phyloP scores from a whole-genome alignment of 495 filamentous ascomycete genomes.

The Penicillium pancosmium region DNA sequence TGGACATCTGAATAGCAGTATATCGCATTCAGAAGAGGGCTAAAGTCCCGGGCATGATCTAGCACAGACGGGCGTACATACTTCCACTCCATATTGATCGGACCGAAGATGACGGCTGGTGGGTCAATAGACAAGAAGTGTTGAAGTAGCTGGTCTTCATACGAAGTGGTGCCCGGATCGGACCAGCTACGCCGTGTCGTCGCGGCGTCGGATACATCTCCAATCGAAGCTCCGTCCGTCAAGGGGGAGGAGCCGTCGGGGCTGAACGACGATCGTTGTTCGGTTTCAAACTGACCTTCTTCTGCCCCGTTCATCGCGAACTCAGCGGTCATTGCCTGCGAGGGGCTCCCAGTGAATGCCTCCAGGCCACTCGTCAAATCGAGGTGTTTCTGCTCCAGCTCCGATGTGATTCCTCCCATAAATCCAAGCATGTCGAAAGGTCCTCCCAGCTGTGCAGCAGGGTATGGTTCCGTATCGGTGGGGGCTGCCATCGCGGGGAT shows the following conservation, averaged over 20 bases:
- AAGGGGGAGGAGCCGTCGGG: conserved; percentile 21
- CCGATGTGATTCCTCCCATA: conserved; percentile 44
- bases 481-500: conserved; percentile 18
- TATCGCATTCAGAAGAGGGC: conserved; percentile 34
- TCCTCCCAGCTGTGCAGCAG: conserved; percentile 19
- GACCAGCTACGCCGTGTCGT: conserved; percentile 25
- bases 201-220: conserved; percentile 19
- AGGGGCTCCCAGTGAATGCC: conserved; percentile 17
- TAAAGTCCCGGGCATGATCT: conserved; percentile 29
- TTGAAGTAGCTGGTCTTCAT: conserved; percentile 39
- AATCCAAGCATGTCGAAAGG: conserved; percentile 45
- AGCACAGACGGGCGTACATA: conserved; percentile 34
- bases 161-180: conserved; percentile 22
- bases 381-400: conserved; percentile 43
- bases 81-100: conserved; percentile 40
- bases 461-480: conserved; percentile 19
- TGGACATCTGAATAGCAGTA: conserved; percentile 44
- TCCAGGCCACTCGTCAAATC: conserved; percentile 35
- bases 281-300: conserved; percentile 16
- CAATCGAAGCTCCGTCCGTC: conserved; percentile 20
- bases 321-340: conserved; percentile 16
- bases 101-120: conserved; percentile 41
- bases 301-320: conserved; percentile 2
- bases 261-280: conserved; percentile 17
- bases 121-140: conserved; percentile 37